Conservation (phyloP, 2,329 filamentous ascomycete genomes). For the Fusarium ambrosium region DNA sequence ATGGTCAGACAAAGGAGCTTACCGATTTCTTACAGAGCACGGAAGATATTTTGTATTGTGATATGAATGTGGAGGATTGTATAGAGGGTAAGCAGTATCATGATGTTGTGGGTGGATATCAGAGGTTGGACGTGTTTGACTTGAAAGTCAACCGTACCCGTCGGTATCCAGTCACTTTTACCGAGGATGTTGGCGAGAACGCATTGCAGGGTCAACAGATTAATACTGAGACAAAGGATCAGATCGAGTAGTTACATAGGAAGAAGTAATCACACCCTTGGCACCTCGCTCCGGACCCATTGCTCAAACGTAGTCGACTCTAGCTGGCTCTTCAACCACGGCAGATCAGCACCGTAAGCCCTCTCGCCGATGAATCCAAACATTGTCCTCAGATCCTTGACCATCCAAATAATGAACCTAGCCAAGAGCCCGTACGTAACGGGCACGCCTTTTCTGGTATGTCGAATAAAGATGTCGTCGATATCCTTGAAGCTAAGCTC, state of each 20-base stretch:
- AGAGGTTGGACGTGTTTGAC: constrained; percentile 67
- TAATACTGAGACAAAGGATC: not conserved
- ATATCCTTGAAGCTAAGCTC: constrained; percentile 42
- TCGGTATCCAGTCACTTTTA: constrained; percentile 50
- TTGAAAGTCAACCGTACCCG: constrained; percentile 59
- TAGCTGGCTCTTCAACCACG: constrained; percentile 34
- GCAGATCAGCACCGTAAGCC: constrained; percentile 38
- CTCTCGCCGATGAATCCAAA: constrained; percentile 40
- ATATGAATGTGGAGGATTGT: constrained; percentile 63
- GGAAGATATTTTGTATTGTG: constrained; percentile 66
- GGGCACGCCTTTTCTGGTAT: constrained; percentile 39
- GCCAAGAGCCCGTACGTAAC: constrained; percentile 39
- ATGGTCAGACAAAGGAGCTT: constrained; percentile 31
- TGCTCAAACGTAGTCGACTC: constrained; percentile 41
- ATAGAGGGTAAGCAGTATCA: constrained; percentile 70
- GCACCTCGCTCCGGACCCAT: constrained; percentile 35
- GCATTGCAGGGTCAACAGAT: not conserved
- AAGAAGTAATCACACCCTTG: not conserved
- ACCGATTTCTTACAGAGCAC: constrained; percentile 57
- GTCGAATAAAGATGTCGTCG: constrained; percentile 32
- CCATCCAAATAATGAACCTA: constrained; percentile 39
- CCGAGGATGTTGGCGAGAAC: not conserved
- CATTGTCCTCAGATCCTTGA: constrained; percentile 42
- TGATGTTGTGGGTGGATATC: constrained; percentile 69
- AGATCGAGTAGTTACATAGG: not conserved